Evolutionary conservation across 2,329 filamentous ascomycete genomes (phyloP), one percentile per base, ranked within the genome.

Genomic region (Sporothrix curviconia): DNA sequence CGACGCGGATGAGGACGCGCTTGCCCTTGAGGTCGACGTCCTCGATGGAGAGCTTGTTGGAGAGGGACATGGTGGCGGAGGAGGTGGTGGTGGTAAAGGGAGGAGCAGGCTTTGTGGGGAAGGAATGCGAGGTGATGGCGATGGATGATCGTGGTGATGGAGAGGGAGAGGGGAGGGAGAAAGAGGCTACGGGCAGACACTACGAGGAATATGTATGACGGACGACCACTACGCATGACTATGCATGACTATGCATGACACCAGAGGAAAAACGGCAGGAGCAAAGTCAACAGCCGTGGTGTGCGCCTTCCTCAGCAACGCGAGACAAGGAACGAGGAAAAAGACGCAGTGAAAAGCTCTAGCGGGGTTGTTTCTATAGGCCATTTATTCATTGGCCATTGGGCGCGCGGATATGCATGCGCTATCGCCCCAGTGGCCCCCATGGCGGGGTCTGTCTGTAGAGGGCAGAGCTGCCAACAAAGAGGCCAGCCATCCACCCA

Each of bases 1-100:
- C 94, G 74, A 99, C 94, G 71, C 94, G 89, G 74, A 99, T 96
- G 69, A 99, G 83, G 75, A 97, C 94, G 69, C 92, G 86, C 86
- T 99, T 99, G 84, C 82, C 92, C 85, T 96, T 95, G 76, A 99
- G 82, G 77, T 99, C 92, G 70, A 95, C 86, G 72, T 99, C 92
- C 65, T 85, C 89, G 76, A 99, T 96, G 66, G 91, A 89, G 69
- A 99, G 89, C 84, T 99, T 99, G 84, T 86, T 96, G 69, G 92
- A 89, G 72, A 99, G 90, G 94, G 99, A 99, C 61, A 69, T 84
- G 59, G 14, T 47, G 15, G 12, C 8, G 43, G 46, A 4, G 32
- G 44, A 7, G 44, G 14, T 15, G n/a, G 14, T 30, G 28, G 44
- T 19, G 32, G 30, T 6, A 6, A 12, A n/a, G 25, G 22, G 3